A percentile compares a stretch with the other conserved stretches of the same genome.
Conservation (phyloP, 1,284 basidiomycete genomes). For the Schizophyllum amplum region DNA sequence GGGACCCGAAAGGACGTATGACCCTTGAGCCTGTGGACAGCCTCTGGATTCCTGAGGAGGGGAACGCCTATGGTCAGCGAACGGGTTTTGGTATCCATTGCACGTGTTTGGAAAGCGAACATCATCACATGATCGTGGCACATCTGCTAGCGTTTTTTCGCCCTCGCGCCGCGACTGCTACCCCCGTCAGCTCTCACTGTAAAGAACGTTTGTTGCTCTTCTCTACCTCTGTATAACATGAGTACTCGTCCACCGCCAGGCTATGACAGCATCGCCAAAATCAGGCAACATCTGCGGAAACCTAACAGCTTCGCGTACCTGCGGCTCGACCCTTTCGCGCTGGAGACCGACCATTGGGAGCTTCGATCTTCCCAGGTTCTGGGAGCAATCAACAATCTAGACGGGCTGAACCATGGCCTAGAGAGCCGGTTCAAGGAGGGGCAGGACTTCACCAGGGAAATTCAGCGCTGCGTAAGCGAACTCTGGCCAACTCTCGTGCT, state of each 20-base stretch:
- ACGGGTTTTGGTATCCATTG: too few species aligned
- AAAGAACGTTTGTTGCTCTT: too few species aligned
- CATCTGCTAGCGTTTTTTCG: too few species aligned
- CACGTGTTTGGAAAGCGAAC: too few species aligned
- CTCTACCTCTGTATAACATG: too few species aligned
- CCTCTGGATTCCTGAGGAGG: too few species aligned
- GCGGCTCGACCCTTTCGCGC: neutral
- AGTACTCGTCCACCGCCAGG: neutral
- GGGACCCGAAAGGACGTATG: too few species aligned
- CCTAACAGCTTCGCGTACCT: neutral
- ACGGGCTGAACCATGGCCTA: neutral
- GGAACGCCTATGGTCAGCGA: too few species aligned
- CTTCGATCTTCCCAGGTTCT: neutral
- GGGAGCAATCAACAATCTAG: neutral
- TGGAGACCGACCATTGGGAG: neutral
- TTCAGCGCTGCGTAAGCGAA: neutral
- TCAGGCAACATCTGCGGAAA: neutral
- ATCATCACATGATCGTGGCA: too few species aligned
- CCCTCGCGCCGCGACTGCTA: too few species aligned
- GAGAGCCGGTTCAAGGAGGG: neutral
- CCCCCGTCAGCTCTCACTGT: too few species aligned
- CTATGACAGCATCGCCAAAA: neutral
- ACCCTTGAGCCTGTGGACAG: too few species aligned
- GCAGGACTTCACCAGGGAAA: neutral
- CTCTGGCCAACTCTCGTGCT: neutral